Evolutionary conservation across 495 filamentous ascomycete species (phyloP).

Genomic region (Annulohypoxylon maeteangense): DNA sequence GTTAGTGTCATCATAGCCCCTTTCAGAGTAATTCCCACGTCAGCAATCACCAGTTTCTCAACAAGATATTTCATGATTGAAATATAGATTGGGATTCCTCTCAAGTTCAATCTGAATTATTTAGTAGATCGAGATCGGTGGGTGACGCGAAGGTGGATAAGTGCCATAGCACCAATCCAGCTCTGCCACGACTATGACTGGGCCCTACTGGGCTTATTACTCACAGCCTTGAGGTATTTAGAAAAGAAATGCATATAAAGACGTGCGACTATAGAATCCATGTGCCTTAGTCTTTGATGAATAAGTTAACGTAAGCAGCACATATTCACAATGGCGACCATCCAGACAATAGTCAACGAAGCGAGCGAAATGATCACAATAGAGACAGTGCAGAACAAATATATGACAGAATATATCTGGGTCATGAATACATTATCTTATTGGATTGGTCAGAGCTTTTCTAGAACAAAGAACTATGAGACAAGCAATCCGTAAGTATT

Average conservation of each 20-base stretch:
- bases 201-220: neutral
- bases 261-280: neutral
- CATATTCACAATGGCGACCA: neutral
- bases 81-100: neutral
- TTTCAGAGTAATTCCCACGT: neutral
- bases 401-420: neutral
- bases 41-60: neutral
- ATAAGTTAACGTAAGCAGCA: neutral
- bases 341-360: neutral
- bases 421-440: slow-evolving; percentile 10
- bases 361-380: neutral
- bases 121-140: neutral
- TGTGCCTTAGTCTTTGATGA: neutral
- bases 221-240: neutral
- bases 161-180: slow-evolving; percentile 3
- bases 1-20: neutral
- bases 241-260: neutral
- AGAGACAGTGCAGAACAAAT: slow-evolving; percentile 4
- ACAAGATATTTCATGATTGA: neutral
- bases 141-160: neutral
- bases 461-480: slow-evolving; percentile 10
- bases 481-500: slow-evolving; percentile 16
- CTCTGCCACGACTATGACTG: slow-evolving; percentile 2
- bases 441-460: slow-evolving; percentile 10
- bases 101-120: neutral